phyloP scores from a whole-genome alignment of 2,329 filamentous ascomycete species.

The Dichotomopilus funicola region DNA sequence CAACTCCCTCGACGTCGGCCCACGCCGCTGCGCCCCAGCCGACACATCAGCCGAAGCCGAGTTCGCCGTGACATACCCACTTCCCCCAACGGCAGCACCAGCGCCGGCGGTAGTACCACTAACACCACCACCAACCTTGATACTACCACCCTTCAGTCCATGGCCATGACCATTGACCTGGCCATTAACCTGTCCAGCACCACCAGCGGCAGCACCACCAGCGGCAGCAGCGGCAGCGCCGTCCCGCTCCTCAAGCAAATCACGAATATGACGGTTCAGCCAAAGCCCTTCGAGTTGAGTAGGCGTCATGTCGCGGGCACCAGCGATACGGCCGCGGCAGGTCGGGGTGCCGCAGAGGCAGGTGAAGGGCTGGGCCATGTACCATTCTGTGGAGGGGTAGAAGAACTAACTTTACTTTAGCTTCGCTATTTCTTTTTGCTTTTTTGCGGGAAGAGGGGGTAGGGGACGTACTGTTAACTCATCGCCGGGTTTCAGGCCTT shows the following conservation, averaged over 20 bases:
- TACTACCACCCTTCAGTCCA: not conserved
- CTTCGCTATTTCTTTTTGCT: not conserved
- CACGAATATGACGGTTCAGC: slow-evolving; percentile 55
- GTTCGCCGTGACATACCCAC: slow-evolving; percentile 8
- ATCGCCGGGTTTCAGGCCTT: slow-evolving; percentile 48
- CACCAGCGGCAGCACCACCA: no score
- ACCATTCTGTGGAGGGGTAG: slow-evolving; percentile 69
- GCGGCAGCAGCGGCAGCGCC: slow-evolving; percentile 3
- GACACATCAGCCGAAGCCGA: slow-evolving; percentile 18
- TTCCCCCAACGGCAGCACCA: not conserved
- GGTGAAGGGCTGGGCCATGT: slow-evolving; percentile 65
- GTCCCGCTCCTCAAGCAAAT: slow-evolving; percentile 43
- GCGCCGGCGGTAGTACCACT: slow-evolving; percentile 14
- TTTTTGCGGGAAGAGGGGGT: not conserved
- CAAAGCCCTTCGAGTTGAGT: slow-evolving; percentile 51
- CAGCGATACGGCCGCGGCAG: slow-evolving; percentile 57
- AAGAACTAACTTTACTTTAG: slow-evolving; percentile 47
- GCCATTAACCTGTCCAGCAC: not conserved
- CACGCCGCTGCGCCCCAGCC: slow-evolving; percentile 32
- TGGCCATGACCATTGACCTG: not conserved
- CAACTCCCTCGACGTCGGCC: slow-evolving; percentile 48
- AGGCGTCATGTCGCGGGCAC: slow-evolving; percentile 53
- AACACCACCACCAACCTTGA: slow-evolving; percentile 13
- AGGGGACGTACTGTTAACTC: slow-evolving; percentile 45
- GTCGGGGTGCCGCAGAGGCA: slow-evolving; percentile 53